A percentile compares a stretch with the other conserved stretches of the same genome.
Conservation (phyloP, 306 rosid genomes). For the Ammopiptanthus mongolicus region DNA sequence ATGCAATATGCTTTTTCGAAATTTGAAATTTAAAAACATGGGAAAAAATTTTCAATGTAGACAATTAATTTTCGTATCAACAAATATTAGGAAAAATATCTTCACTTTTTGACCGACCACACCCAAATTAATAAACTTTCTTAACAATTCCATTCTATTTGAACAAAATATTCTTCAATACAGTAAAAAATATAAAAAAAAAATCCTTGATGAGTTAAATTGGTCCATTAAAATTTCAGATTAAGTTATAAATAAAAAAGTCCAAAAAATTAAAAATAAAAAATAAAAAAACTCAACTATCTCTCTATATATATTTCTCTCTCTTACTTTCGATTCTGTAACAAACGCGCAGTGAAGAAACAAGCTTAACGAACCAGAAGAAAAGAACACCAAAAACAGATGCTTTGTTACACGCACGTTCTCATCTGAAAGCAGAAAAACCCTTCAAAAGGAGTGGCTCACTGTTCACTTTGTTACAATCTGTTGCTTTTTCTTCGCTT, state of each 20-base stretch:
- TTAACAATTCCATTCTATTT: not conserved
- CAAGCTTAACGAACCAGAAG: constrained; percentile 25
- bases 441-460: constrained; percentile 17
- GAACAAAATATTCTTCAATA: not conserved
- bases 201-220: no score
- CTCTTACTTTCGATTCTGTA: constrained; percentile 14
- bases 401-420: constrained; percentile 33
- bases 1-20: not conserved
- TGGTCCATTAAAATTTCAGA: not conserved
- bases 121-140: not conserved
- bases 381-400: constrained; percentile 33
- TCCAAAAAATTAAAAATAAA: not conserved
- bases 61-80: not conserved
- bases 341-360: constrained; percentile 40
- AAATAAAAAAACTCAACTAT: not conserved
- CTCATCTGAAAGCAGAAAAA: not conserved
- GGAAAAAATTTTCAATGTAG: not conserved
- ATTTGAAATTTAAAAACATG: not conserved
- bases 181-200: no score
- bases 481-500: constrained; percentile 35
- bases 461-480: constrained; percentile 9
- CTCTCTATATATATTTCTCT: not conserved
- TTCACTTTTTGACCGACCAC: not conserved
- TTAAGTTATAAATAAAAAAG: not conserved
- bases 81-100: not conserved